phyloP scores from a whole-genome alignment of 805 yeast genomes.

The Cyberlindnera petersonii region DNA sequence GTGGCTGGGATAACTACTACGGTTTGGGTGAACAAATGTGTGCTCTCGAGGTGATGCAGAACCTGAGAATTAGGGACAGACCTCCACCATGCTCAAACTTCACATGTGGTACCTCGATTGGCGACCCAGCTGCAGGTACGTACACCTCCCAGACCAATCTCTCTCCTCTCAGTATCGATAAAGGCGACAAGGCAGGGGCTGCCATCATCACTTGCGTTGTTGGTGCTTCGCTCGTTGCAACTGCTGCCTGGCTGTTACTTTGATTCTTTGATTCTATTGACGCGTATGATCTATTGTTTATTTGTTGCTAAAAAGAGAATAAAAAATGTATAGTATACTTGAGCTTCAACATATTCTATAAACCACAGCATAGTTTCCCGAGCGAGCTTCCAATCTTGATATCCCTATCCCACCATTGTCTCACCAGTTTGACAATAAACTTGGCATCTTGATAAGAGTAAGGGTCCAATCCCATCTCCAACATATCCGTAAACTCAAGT shows the following conservation, averaged over 20 bases:
- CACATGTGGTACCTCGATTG: slow-evolving; percentile 64
- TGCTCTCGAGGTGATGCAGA: slow-evolving; percentile 59
- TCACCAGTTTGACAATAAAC: slow-evolving; percentile 40
- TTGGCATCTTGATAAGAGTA: slow-evolving; percentile 41
- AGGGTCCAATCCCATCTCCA: slow-evolving; percentile 59
- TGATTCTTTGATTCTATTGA: slow-evolving; percentile 12
- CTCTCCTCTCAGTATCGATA: slow-evolving; percentile 34
- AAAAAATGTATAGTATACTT: no score
- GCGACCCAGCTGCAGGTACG: slow-evolving; percentile 63
- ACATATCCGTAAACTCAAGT: slow-evolving; percentile 43
- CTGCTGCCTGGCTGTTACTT: slow-evolving; percentile 38
- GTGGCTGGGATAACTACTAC: slow-evolving; percentile 59
- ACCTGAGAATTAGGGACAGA: slow-evolving; percentile 32
- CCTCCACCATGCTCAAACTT: slow-evolving; percentile 56
- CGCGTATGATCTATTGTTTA: no score
- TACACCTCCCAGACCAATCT: slow-evolving; percentile 33
- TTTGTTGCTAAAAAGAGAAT: no score
- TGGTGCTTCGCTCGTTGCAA: slow-evolving; percentile 37
- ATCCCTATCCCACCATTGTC: slow-evolving; percentile 44
- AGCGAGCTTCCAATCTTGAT: slow-evolving; percentile 38
- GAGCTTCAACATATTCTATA: neutral
- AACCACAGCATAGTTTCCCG: slow-evolving; percentile 32
- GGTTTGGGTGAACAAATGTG: slow-evolving; percentile 86
- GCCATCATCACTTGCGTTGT: slow-evolving; percentile 56
- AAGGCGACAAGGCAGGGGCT: slow-evolving; percentile 59